Evolutionary conservation across 2,329 filamentous ascomycete species (phyloP), one percentile per base, ranked within the genome.

Genomic region (Aulographum hederae): DNA sequence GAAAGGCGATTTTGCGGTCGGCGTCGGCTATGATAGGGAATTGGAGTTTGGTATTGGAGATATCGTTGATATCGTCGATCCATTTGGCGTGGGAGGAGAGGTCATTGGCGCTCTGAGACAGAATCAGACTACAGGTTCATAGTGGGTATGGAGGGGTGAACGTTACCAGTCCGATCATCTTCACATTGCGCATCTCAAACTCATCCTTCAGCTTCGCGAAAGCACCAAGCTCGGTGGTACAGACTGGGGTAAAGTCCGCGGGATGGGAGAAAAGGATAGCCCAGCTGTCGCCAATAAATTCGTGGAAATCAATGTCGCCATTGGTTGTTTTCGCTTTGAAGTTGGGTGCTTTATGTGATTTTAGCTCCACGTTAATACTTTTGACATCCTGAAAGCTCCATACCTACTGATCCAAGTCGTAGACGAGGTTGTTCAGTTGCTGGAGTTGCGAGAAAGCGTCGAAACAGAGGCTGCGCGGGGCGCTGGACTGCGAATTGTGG

Each of bases 201-300:
- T 93, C 82, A 46, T 73, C 70, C 62, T 82, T 74, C 40, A 93
- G 67, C 60, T 85, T 89, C 44, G 84, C 79, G 47, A 94, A 91
- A 37, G 84, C 84, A 39, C 84, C 85, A 39, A 94, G 76, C 63
- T 94, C 85, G 33, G 84, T 94, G 41, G 85, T 94, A 68, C 85
- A 94, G 37, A 93, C 85, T 33, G 85, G 85, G 2, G 85, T 93
- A 66, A 80, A 93, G 58, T 93, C 85, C 37, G 59, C 77, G 3
- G 80, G 80, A 61, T 86, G 80, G 19, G 76, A 82, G 65, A 89
- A 86, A 44, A 89, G 64, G 41, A 89, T 69, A 36, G 76, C 72
- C 80, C 80, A 86, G 47, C 67, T 75, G 62, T 77, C 65, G 48
- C 73, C 75, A 41, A 85, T 68, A 60, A 78, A 85, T 54, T 82